A percentile compares a stretch with the other conserved stretches of the same genome.
Conservation (phyloP, 78 protist species). For the Dictyostelium capitatum region DNA sequence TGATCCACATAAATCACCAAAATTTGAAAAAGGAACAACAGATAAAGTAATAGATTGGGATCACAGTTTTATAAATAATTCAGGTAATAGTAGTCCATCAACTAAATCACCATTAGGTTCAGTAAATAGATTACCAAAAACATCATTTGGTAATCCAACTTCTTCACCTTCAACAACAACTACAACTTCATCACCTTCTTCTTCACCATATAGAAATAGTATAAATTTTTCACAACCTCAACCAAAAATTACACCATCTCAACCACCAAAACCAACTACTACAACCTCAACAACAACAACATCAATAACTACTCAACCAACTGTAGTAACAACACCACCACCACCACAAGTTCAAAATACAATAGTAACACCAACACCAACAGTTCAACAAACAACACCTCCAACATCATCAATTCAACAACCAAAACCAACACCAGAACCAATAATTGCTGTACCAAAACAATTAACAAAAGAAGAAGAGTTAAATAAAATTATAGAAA, state of each 20-base stretch:
- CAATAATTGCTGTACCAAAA: neutral
- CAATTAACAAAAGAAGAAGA: slow-evolving; percentile 22
- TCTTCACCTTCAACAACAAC: neutral
- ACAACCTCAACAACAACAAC: neutral
- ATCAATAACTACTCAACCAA: slow-evolving; percentile 1
- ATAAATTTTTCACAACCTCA: neutral
- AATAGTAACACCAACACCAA: neutral
- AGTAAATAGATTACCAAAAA: neutral
- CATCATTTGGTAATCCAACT: slow-evolving; percentile 7
- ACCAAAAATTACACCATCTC: neutral
- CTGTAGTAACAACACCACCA: neutral
- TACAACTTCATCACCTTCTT: neutral
- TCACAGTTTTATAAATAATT: slow-evolving; percentile 24
- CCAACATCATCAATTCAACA: neutral
- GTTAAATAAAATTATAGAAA: neutral
- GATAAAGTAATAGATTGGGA: slow-evolving; percentile 50
- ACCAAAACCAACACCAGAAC: slow-evolving; percentile 1
- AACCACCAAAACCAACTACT: neutral
- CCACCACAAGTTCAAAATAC: neutral
- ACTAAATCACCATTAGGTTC: neutral
- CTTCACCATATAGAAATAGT: neutral
- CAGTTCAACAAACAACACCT: neutral
- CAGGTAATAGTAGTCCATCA: neutral
- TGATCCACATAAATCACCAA: slow-evolving; percentile 10
- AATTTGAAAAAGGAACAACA: neutral